Evolutionary conservation across 257 asterid species (phyloP), one percentile per base, ranked within the genome.

Genomic region (Capsicum baccatum): DNA sequence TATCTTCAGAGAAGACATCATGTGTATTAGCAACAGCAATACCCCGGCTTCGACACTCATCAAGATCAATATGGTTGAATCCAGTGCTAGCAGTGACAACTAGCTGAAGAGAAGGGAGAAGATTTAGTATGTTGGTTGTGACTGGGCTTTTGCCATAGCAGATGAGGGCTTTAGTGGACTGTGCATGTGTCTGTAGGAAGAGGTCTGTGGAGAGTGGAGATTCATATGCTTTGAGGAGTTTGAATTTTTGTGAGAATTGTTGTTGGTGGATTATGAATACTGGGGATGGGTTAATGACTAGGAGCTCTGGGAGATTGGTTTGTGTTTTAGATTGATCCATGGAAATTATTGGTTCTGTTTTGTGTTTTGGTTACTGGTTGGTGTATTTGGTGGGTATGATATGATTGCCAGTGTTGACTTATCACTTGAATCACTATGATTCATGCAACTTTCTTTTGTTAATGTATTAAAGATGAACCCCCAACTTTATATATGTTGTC

Each of bases 1-100:
- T 92, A 55, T 93, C 95, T 1, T 83, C 86, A 68, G 93, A 92
- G 82, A 87, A 91, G 1, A 91, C 82, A n/a, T 79, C 69, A 16
- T 58, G 79, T 0, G 87, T 67, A 47, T 81, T 87, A 4, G 81
- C 62, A n/a, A 87, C 87, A 0, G 79, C 62, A 16, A 87, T 84
- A 33, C 86, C 85, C 11, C 80, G 71, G 69, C 84, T 74, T 10
- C 70, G 44, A 59, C 89, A 87, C 48, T 79, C 87, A 6, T 68
- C 26, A 60, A 74, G 59, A 33, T 84, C 86, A 10, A 84, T 87
- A 3, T 84, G 89, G 56, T 87, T 85, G 39, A 87, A 63, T 12
- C 86, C 87, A 56, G 87, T 63, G 42, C 85, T 63, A 21, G 15
- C 42, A 3, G 89, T 66, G 33, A 64, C 83, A 6, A 87, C 83